phyloP scores from a whole-genome alignment of 495 filamentous ascomycete genomes.

The Talaromyces trachyspermus region DNA sequence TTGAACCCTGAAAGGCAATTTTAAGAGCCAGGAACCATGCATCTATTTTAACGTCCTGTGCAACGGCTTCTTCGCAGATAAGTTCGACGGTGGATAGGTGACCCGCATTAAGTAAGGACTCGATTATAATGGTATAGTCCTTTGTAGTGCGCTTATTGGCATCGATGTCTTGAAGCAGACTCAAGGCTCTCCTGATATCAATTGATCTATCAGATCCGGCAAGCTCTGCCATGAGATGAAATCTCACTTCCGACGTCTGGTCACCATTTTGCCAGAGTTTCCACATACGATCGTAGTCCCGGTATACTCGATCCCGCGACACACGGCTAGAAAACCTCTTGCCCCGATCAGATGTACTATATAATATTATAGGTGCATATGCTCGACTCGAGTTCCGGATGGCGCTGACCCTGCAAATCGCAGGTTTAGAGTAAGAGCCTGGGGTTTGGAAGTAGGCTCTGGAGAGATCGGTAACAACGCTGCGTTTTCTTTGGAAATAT shows the following conservation, averaged over 20 bases:
- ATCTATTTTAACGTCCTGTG: slow-evolving; percentile 13
- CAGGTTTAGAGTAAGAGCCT: not conserved
- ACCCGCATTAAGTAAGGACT: slow-evolving; percentile 18
- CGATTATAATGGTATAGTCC: slow-evolving; percentile 31
- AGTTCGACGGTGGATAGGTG: slow-evolving; percentile 13
- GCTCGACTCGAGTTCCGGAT: not conserved
- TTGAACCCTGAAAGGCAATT: slow-evolving; percentile 23
- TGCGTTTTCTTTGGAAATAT: not conserved
- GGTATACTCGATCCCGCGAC: slow-evolving; percentile 9
- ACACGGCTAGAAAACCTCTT: slow-evolving; percentile 7
- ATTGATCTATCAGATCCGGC: slow-evolving; percentile 22
- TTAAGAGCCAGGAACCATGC: slow-evolving; percentile 22
- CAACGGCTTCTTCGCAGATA: slow-evolving; percentile 27
- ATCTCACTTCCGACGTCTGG: slow-evolving; percentile 17
- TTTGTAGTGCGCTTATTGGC: slow-evolving; percentile 18
- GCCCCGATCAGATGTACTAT: not conserved
- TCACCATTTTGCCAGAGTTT: slow-evolving; percentile 25
- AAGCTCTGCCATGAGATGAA: slow-evolving; percentile 32
- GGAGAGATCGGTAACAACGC: not conserved
- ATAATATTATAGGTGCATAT: not conserved
- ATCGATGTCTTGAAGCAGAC: slow-evolving; percentile 34
- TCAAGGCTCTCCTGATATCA: slow-evolving; percentile 32
- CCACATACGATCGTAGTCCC: slow-evolving; percentile 30
- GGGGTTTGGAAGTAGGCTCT: not conserved
- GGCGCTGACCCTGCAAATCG: not conserved